phyloP scores from a whole-genome alignment of 2,329 filamentous ascomycete genomes.

The Hymenoscyphus occultus region DNA sequence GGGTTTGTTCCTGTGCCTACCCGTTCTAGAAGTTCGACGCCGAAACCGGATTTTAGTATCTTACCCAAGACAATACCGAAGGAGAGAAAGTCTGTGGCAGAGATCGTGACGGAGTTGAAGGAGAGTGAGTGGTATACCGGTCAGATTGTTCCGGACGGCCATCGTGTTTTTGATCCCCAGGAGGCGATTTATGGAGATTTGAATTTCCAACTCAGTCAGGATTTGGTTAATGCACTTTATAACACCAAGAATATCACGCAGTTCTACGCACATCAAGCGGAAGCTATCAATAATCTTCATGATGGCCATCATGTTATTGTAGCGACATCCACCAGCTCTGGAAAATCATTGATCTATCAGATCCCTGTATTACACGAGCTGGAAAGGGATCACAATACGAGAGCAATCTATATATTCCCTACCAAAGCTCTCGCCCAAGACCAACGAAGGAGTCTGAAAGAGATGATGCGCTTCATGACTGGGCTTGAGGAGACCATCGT shows the following conservation, averaged over 20 bases:
- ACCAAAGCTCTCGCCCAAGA: slow-evolving; percentile 97
- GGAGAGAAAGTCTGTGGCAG: slow-evolving; percentile 74
- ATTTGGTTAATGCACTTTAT: slow-evolving; percentile 92
- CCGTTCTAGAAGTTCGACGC: slow-evolving; percentile 39
- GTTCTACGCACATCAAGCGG: slow-evolving; percentile 87
- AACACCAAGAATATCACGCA: slow-evolving; percentile 84
- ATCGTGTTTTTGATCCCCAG: slow-evolving; percentile 86
- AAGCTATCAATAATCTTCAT: slow-evolving; percentile 86
- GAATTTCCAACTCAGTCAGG: slow-evolving; percentile 81
- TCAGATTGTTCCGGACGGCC: slow-evolving; percentile 90
- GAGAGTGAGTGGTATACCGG: slow-evolving; percentile 82
- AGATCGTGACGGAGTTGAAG: slow-evolving; percentile 83
- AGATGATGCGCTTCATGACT: slow-evolving; percentile 77
- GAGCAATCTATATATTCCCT: slow-evolving; percentile 97
- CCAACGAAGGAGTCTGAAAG: slow-evolving; percentile 82
- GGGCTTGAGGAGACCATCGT: slow-evolving; percentile 73
- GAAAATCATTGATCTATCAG: slow-evolving; percentile 97
- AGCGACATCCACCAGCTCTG: slow-evolving; percentile 91
- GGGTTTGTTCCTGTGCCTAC: slow-evolving; percentile 61
- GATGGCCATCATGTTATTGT: slow-evolving; percentile 86
- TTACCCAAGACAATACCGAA: slow-evolving; percentile 72
- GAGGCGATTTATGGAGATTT: slow-evolving; percentile 78
- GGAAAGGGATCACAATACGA: slow-evolving; percentile 70
- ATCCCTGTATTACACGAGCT: slow-evolving; percentile 85
- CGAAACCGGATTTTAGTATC: slow-evolving; percentile 40